Evolutionary conservation across 495 filamentous ascomycete genomes (phyloP).

Genomic region (Penicillium alfredii): DNA sequence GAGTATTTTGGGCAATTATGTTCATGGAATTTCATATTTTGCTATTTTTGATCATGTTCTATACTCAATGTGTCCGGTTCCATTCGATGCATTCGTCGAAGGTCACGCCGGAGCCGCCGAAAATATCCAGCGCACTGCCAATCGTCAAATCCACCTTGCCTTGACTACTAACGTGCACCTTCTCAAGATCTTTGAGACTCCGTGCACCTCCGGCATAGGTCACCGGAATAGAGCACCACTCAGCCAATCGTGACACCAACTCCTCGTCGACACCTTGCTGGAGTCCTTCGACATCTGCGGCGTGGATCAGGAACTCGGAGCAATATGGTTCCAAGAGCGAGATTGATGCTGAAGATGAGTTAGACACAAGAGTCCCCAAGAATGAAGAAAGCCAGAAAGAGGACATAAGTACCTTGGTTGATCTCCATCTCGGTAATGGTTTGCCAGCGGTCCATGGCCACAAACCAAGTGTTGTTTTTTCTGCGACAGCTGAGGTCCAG

Average conservation of each 20-base stretch:
- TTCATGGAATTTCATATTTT: not conserved
- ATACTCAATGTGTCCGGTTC: slow-evolving; percentile 52
- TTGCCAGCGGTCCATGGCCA: slow-evolving; percentile 98
- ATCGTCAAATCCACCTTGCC: slow-evolving; percentile 92
- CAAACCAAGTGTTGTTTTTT: slow-evolving; percentile 72
- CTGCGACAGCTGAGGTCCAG: slow-evolving; percentile 88
- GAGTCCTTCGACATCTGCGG: slow-evolving; percentile 95
- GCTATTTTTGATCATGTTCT: too few species aligned
- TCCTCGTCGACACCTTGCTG: slow-evolving; percentile 85
- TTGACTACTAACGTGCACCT: slow-evolving; percentile 66
- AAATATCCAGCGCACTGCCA: slow-evolving; percentile 92
- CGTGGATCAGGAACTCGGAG: slow-evolving; percentile 93
- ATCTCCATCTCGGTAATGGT: slow-evolving; percentile 94
- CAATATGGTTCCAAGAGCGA: slow-evolving; percentile 77
- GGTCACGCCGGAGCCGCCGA: slow-evolving; percentile 78
- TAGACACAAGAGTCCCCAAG: not conserved
- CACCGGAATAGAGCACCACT: slow-evolving; percentile 85
- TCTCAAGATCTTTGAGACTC: slow-evolving; percentile 69
- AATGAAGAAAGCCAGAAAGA: not conserved
- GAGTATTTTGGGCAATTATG: too few species aligned
- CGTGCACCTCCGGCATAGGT: slow-evolving; percentile 95
- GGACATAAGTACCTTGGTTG: slow-evolving; percentile 61
- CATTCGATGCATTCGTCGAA: slow-evolving; percentile 85
- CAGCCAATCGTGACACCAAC: slow-evolving; percentile 66
- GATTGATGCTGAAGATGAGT: slow-evolving; percentile 61